phyloP scores from a whole-genome alignment of 2,329 filamentous ascomycete genomes.

The Stenocarpella maydis region DNA sequence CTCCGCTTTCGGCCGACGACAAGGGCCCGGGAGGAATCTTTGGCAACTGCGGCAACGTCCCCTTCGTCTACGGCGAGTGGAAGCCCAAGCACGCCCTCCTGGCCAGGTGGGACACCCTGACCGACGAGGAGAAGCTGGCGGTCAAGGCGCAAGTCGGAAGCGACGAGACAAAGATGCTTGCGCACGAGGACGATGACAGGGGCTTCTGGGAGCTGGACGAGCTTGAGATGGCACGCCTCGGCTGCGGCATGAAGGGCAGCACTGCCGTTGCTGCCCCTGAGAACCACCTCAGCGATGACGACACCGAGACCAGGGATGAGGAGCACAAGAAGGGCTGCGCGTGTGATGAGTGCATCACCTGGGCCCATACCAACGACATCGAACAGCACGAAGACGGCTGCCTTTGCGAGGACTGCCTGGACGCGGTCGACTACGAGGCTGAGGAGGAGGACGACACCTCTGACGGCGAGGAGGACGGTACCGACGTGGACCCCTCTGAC shows the following conservation, averaged over 20 bases:
- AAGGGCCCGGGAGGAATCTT: neutral
- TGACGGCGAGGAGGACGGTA: neutral
- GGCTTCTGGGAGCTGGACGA: slow-evolving; percentile 29
- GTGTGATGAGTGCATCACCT: neutral
- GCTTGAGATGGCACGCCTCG: neutral
- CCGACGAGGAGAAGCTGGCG: slow-evolving; percentile 46
- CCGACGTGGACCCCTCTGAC: neutral
- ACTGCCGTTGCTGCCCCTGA: neutral
- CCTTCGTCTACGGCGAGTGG: slow-evolving; percentile 49
- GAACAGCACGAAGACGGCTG: neutral
- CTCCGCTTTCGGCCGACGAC: slow-evolving; percentile 35
- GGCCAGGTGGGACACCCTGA: slow-evolving; percentile 52
- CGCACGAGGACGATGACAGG: slow-evolving; percentile 34
- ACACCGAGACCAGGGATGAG: neutral
- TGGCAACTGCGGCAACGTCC: slow-evolving; percentile 46
- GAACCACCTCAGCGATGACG: neutral
- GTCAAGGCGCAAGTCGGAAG: slow-evolving; percentile 46
- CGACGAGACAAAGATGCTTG: slow-evolving; percentile 38
- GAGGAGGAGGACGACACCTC: neutral
- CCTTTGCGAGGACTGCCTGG: neutral
- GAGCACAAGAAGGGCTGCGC: neutral
- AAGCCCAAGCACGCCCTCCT: slow-evolving; percentile 54
- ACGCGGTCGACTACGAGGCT: neutral
- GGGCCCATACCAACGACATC: neutral
- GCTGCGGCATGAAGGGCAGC: neutral